A percentile compares a stretch with the other conserved stretches of the same genome.
Conservation (phyloP, 176 grass and related monocot species). For the Coix lacrymajobi region DNA sequence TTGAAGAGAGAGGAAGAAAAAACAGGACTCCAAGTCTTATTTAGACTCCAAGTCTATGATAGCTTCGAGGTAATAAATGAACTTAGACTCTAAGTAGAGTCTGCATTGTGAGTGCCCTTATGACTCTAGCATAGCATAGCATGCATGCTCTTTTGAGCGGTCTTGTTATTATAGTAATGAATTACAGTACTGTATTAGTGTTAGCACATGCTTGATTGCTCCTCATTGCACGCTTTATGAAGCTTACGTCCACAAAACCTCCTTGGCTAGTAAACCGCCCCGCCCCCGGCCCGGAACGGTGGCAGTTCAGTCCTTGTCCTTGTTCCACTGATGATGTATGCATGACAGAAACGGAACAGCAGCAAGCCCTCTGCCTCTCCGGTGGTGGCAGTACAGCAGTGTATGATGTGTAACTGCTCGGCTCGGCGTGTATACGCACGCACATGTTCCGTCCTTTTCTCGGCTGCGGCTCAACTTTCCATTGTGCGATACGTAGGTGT, state of each 20-base stretch:
- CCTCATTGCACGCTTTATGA: background rate
- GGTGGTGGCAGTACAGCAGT: no score
- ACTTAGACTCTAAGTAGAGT: no score
- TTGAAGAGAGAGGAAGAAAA: no score
- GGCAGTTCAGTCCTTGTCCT: background rate
- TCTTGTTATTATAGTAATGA: background rate
- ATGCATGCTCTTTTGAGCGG: background rate
- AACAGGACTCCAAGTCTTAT: no score
- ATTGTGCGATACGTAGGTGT: no score
- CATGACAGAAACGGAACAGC: slow-evolving; percentile 4
- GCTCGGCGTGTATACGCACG: background rate
- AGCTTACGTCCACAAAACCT: background rate
- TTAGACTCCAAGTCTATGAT: no score
- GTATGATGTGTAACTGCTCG: no score
- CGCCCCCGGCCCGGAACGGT: no score
- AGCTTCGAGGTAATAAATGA: no score
- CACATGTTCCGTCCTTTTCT: background rate
- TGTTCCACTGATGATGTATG: background rate
- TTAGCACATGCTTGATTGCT: background rate
- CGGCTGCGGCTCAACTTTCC: background rate
- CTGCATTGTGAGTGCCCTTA: no score
- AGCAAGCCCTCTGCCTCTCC: background rate
- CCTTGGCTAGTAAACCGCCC: no score
- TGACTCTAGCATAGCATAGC: background rate
- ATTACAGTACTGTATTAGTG: no score